Conservation (phyloP, 495 filamentous ascomycete species). For the Neurospora sp. region DNA sequence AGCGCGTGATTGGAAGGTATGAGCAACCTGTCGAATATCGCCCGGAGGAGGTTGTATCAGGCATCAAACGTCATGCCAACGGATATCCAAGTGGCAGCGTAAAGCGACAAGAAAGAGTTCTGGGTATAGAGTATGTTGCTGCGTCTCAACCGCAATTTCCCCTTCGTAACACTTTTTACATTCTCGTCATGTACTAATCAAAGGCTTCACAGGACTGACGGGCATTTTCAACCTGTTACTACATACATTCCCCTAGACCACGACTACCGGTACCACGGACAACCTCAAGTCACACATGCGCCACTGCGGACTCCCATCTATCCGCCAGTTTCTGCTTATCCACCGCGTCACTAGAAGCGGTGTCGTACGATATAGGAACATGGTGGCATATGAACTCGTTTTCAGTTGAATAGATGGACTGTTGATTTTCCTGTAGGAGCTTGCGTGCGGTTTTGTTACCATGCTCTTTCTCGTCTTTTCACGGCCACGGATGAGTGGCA, state of each 20-base stretch:
- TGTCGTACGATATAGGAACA: neutral
- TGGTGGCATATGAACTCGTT: neutral
- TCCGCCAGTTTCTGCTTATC: neutral
- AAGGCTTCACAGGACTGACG: neutral
- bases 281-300: neutral
- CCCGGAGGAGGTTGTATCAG: neutral
- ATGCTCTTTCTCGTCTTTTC: neutral
- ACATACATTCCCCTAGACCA: neutral
- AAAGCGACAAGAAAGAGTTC: conserved; percentile 16
- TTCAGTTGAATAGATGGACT: neutral
- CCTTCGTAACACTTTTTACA: neutral
- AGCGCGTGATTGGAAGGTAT: neutral
- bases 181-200: neutral
- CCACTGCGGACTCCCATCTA: neutral
- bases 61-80: neutral
- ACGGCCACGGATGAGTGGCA: neutral
- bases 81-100: neutral
- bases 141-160: neutral
- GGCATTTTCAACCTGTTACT: neutral
- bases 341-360: neutral
- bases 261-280: neutral
- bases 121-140: conserved; percentile 13
- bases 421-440: neutral
- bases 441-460: neutral
- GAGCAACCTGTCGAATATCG: neutral